These are phyloP conservation scores for Pseudonitzschia multiseries DNA, from an alignment of 108 stramenopile species.

Conservation along the genomic window DNA sequence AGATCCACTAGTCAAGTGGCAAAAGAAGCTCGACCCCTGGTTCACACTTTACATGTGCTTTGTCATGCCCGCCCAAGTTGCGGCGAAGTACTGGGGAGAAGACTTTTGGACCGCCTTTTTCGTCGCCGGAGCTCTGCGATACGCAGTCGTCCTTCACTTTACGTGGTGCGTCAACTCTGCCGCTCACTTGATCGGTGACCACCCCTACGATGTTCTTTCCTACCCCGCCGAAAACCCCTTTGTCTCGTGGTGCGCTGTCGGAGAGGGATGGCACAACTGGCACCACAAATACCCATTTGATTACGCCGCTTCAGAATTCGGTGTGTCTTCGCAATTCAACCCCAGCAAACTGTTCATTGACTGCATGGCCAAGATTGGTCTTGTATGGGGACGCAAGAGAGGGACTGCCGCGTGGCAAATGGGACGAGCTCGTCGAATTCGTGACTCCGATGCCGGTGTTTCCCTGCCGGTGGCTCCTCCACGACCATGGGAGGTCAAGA, in stretches of 20 bases:
- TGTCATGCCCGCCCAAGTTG: conserved; percentile 95
- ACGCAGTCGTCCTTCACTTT: conserved; percentile 93
- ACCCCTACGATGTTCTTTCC: conserved; percentile 93
- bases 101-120: conserved; percentile 96
- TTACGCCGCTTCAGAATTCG: conserved; percentile 97
- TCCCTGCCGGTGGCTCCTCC: conserved; percentile 81
- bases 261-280: conserved; percentile 99
- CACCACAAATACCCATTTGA: conserved; percentile 99
- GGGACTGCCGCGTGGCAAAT: conserved; percentile 91
- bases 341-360: conserved; percentile 97
- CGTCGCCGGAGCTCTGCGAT: conserved; percentile 94
- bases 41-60: conserved; percentile 99
- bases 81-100: conserved; percentile 90
- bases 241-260: conserved; percentile 92
- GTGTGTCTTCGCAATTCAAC: conserved; percentile 95
- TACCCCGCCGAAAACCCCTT: conserved; percentile 97
- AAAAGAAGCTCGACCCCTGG: conserved; percentile 95
- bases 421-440: conserved; percentile 83
- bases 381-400: conserved; percentile 92
- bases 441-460: conserved; percentile 61
- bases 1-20: conserved; percentile 92
- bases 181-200: conserved; percentile 98
- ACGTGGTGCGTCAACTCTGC: conserved; percentile 99
- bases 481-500: conserved; percentile 83
- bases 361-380: conserved; percentile 71